A percentile compares a stretch with the other conserved stretches of the same genome.
Conservation (phyloP, 805 yeast genomes). For the Isabelozyma gotoi region DNA sequence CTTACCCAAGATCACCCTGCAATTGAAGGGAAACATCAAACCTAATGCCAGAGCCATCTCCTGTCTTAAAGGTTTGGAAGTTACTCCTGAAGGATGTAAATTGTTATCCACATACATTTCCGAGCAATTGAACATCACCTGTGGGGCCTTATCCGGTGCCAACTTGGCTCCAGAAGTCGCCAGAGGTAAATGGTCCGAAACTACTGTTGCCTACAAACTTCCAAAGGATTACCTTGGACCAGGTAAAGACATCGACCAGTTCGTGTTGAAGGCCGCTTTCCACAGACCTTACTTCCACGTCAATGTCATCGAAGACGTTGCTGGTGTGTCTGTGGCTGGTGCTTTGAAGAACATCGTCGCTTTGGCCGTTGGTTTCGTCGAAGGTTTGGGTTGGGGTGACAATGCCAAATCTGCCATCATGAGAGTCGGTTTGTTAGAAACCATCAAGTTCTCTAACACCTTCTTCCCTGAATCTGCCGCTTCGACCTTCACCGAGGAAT, state of each 20-base stretch:
- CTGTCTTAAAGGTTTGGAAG: slow-evolving; percentile 47
- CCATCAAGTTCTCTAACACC: slow-evolving; percentile 48
- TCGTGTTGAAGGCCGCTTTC: slow-evolving; percentile 42
- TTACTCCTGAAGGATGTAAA: slow-evolving; percentile 41
- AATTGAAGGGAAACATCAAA: slow-evolving; percentile 38
- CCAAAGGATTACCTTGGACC: slow-evolving; percentile 41
- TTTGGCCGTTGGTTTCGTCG: slow-evolving; percentile 46
- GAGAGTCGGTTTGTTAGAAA: slow-evolving; percentile 46
- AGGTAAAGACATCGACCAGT: slow-evolving; percentile 41
- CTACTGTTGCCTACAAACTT: slow-evolving; percentile 42
- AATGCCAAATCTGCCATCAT: slow-evolving; percentile 49
- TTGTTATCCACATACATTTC: slow-evolving; percentile 44
- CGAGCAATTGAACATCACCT: slow-evolving; percentile 41
- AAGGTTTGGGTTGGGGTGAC: slow-evolving; percentile 51
- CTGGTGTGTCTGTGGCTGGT: slow-evolving; percentile 48
- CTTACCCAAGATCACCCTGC: slow-evolving; percentile 37
- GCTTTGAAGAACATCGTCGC: slow-evolving; percentile 49
- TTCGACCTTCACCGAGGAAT: slow-evolving; percentile 43
- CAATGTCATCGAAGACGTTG: slow-evolving; percentile 43
- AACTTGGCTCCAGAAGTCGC: slow-evolving; percentile 49
- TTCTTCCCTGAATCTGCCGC: slow-evolving; percentile 49
- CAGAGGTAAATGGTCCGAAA: slow-evolving; percentile 47
- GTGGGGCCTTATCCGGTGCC: slow-evolving; percentile 50
- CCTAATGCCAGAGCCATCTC: slow-evolving; percentile 43
- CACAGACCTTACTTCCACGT: slow-evolving; percentile 49